Percentiles rank a stretch among this genome's conserved stretches.
These are phyloP conservation scores for Pilaira anomala DNA, from an alignment of 192 early-diverging fungal genomes.

Conservation along the genomic window DNA sequence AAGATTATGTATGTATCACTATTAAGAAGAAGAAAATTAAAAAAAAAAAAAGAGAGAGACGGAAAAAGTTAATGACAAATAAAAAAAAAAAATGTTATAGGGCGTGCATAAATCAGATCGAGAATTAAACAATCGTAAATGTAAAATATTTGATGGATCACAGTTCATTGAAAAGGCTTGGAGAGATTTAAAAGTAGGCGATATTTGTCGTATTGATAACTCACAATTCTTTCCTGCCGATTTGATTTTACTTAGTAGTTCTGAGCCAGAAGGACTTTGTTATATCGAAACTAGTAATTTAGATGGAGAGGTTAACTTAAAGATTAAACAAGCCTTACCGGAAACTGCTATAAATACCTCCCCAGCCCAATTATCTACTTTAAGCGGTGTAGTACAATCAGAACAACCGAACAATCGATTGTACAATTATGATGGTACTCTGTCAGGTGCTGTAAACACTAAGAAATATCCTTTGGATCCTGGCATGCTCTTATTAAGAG, in stretches of 20 bases:
- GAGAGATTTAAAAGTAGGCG: constrained; percentile 83
- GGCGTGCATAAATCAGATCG: constrained; percentile 79
- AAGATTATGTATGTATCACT: constrained; percentile 60
- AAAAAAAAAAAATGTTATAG: constrained; percentile 17
- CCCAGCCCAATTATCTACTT: constrained; percentile 55
- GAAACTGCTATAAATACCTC: constrained; percentile 73
- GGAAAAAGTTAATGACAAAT: constrained; percentile 38
- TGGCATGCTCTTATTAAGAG: constrained; percentile 84
- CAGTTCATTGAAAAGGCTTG: constrained; percentile 77
- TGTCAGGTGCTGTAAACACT: constrained; percentile 32
- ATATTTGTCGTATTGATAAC: constrained; percentile 86
- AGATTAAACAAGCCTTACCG: constrained; percentile 85
- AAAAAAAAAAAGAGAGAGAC: constrained; percentile 41
- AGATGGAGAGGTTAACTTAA: constrained; percentile 94
- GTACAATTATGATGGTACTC: constrained; percentile 83
- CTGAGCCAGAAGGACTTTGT: constrained; percentile 89
- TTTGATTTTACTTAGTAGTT: constrained; percentile 79
- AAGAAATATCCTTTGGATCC: constrained; percentile 85
- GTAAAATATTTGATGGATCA: constrained; percentile 57
- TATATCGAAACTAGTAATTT: constrained; percentile 97
- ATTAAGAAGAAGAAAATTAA: constrained; percentile 48
- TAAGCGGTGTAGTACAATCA: constrained; percentile 76
- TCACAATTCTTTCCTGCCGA: constrained; percentile 89
- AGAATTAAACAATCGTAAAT: constrained; percentile 67
- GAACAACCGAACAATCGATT: constrained; percentile 92